Evolutionary conservation across 148 eudicot genomes (phyloP).

Genomic region (Cornus controversa): DNA sequence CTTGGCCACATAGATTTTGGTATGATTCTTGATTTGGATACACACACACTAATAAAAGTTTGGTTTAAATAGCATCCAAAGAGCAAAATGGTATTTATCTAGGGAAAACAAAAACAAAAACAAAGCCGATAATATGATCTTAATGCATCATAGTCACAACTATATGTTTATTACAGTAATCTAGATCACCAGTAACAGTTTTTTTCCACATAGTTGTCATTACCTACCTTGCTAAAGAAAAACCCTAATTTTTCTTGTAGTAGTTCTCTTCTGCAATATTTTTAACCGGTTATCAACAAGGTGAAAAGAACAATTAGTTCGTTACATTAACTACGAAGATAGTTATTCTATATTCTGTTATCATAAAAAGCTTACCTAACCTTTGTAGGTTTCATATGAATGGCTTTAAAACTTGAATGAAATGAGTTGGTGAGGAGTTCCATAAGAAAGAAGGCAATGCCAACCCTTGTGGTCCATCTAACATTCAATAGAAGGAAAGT

Average conservation of each 20-base stretch:
- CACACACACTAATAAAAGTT: no score
- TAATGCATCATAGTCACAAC: slow-evolving; percentile 6
- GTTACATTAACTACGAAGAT: neutral
- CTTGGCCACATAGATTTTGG: neutral
- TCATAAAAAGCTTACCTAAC: slow-evolving; percentile 1
- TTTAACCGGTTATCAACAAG: no score
- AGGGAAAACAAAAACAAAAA: neutral
- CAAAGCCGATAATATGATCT: neutral
- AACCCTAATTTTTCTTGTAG: slow-evolving; percentile 3
- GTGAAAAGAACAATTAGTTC: neutral
- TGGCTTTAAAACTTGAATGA: slow-evolving; percentile 2
- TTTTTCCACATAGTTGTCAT: neutral
- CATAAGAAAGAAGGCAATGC: neutral
- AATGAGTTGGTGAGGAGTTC: slow-evolving; percentile 3
- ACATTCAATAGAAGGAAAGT: slow-evolving; percentile 3
- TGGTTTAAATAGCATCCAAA: no score
- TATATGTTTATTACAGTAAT: neutral
- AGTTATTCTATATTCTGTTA: neutral
- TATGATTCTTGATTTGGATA: neutral
- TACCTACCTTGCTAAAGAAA: neutral
- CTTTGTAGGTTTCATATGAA: slow-evolving; percentile 6
- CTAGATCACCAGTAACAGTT: neutral
- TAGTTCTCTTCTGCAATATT: neutral
- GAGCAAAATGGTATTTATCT: no score
- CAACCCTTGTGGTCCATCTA: slow-evolving; percentile 18